A percentile compares a stretch with the other conserved stretches of the same genome.
These are phyloP conservation scores for Eimeria tenella DNA, from an alignment of 169 alveolate genomes.

Conservation along the genomic window DNA sequence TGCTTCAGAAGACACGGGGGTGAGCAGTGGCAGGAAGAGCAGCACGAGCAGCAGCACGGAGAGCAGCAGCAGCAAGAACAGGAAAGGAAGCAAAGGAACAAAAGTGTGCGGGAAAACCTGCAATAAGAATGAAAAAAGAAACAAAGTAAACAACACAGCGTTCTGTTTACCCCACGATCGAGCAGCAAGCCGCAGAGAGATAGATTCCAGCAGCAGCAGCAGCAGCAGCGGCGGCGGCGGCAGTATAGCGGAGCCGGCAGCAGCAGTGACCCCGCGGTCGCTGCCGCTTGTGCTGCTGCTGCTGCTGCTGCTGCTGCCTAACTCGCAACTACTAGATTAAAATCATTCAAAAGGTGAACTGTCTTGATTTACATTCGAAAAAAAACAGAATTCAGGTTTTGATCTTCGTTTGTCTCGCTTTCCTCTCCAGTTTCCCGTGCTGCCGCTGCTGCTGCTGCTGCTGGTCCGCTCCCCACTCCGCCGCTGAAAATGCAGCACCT, in stretches of 20 bases:
- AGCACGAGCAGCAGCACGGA: neutral
- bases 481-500: neutral
- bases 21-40: neutral
- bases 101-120: neutral
- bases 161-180: neutral
- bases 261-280: constrained; percentile 14
- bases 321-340: neutral
- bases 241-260: neutral
- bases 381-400: too few relatives aligned
- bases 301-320: constrained; percentile 14
- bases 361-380: too few relatives aligned
- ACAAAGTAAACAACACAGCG: neutral
- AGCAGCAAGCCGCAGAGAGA: neutral
- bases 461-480: neutral
- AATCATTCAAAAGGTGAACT: too few relatives aligned
- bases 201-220: neutral
- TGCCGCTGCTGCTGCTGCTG: constrained; percentile 1
- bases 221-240: neutral
- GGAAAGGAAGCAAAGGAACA: neutral
- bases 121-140: neutral
- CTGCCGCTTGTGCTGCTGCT: neutral
- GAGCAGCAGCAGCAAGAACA: neutral
- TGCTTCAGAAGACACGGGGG: too few relatives aligned
- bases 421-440: neutral
- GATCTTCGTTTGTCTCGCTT: too few relatives aligned